Percentiles rank a stretch among this genome's conserved stretches.
phyloP scores from a whole-genome alignment of 768 basidiomycete genomes.

The Rhodosporidiobolus sp. region DNA sequence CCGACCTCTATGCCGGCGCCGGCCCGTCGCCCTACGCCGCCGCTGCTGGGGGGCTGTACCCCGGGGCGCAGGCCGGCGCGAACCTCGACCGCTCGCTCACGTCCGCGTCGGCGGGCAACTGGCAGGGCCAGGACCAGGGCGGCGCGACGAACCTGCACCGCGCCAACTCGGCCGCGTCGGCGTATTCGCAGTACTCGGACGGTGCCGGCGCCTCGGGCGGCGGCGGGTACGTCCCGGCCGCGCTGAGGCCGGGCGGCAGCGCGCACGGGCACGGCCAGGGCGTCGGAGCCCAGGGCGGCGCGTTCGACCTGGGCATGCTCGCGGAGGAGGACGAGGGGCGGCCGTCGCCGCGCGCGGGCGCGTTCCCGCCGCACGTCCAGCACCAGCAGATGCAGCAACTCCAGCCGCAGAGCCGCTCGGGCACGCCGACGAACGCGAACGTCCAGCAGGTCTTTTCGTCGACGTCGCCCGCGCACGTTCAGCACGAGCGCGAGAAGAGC shows the following conservation, averaged over 20 bases:
- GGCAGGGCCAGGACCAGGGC: not conserved
- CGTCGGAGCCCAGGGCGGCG: constrained; percentile 10
- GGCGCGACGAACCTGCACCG: not conserved
- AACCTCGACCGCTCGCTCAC: constrained; percentile 6
- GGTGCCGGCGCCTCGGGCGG: not conserved
- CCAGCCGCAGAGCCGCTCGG: constrained; percentile 18
- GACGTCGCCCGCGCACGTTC: not conserved
- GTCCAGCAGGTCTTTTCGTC: constrained; percentile 43
- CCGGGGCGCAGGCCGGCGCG: not conserved
- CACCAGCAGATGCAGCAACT: not conserved
- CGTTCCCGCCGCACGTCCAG: not conserved
- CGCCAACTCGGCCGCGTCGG: constrained; percentile 20
- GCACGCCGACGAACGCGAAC: constrained; percentile 41
- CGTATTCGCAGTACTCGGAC: constrained; percentile 29
- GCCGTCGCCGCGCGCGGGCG: not conserved
- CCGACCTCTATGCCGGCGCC: not conserved
- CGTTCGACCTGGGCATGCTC: constrained; percentile 10
- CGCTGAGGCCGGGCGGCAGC: constrained; percentile 4
- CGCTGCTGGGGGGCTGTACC: not conserved
- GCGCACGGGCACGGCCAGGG: constrained; percentile 6
- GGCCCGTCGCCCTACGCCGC: constrained; percentile 5
- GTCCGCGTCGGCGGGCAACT: constrained; percentile 1
- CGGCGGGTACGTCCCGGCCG: not conserved
- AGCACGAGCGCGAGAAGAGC: not conserved
- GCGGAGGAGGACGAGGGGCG: not conserved